Evolutionary conservation across 2,329 filamentous ascomycete genomes (phyloP).

Genomic region (Emmonsia crescens): DNA sequence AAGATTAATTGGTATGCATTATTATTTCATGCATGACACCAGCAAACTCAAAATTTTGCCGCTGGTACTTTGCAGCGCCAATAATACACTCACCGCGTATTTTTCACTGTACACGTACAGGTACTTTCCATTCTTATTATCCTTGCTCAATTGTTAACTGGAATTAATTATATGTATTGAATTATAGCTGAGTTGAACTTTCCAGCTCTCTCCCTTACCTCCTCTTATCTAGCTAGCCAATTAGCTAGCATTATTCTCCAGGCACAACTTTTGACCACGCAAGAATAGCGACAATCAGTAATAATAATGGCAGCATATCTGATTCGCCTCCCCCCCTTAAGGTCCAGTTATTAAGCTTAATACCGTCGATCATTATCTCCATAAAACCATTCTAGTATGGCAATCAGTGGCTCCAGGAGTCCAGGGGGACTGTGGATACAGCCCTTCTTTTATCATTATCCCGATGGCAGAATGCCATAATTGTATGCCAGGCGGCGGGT

Average conservation of each 20-base stretch:
- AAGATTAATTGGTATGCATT: not conserved
- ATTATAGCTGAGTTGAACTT: too few relatives aligned
- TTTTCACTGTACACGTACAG: not conserved
- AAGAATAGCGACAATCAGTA: too few relatives aligned
- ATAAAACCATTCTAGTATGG: not conserved
- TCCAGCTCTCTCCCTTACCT: too few relatives aligned
- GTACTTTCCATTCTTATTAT: too few relatives aligned
- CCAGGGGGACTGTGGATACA: not conserved
- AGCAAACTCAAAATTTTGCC: not conserved
- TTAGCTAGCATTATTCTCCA: too few relatives aligned
- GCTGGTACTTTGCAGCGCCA: not conserved
- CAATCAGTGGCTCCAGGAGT: not conserved
- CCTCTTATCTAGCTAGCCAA: too few relatives aligned
- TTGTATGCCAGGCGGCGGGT: not conserved
- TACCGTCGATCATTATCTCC: not conserved
- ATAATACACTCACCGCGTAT: too few relatives aligned
- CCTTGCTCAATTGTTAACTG: too few relatives aligned
- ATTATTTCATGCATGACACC: slow-evolving; percentile 1
- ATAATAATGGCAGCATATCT: too few relatives aligned
- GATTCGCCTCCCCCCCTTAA: too few relatives aligned
- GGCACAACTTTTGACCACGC: too few relatives aligned
- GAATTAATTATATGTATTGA: too few relatives aligned
- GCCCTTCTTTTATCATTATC: not conserved
- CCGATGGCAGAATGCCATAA: not conserved
- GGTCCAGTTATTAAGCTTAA: not conserved